Base-by-base conservation (phyloP, 495 filamentous ascomycete genomes). In the Cercophora sp. region DNA sequence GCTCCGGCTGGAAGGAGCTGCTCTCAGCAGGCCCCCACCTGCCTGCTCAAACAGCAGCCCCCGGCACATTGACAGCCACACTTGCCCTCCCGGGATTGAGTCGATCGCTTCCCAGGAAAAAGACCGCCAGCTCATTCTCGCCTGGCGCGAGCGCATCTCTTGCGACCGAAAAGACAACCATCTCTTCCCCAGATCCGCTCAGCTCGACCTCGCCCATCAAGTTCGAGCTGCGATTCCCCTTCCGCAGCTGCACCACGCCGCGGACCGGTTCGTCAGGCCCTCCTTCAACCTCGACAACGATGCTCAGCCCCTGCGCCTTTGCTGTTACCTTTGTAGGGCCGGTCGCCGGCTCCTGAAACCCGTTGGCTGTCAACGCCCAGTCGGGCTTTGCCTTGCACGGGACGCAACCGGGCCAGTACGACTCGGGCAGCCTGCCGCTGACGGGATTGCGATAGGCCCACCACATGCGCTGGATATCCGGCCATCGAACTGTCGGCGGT, bases 341-440 rank as follows among this genome's bases (percentile, higher is more conserved):
- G 3, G 57, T 59, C 1, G 51, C 44, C 23, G 58, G 58, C 47
- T 61, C 58, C 19, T 61, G 49, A 20, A 40, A 61, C 3, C 58
- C 54, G 41, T 57, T 52, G 1, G 34, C 27, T 10, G 45, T 48
- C 22, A 61, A 39, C 5, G 20, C 16, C 58, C 58, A 61, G 1
- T 27, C 52, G 1, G 58, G 54, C 22, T 24, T 35, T 3, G 44
- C 48, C 18, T 47, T 26, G 42, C 58, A 61, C 13, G 58, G 58
- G 40, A 61, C 58, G 23, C 58, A 61, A 2, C 58, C 58, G 0
- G 58, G 54, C 54, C 58, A 61, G 47, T 61, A 61, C 24, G 54
- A 54, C 24, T 57, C 54, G 8, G 54, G 54, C 11, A 57, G 54
- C n/a, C 50, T 25, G 8, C 58, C 58, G 19, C 20, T 35, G 0